Evolutionary conservation across 306 rosid species (phyloP), one percentile per base, ranked within the genome.

Genomic region (Adenanthera pavonina): DNA sequence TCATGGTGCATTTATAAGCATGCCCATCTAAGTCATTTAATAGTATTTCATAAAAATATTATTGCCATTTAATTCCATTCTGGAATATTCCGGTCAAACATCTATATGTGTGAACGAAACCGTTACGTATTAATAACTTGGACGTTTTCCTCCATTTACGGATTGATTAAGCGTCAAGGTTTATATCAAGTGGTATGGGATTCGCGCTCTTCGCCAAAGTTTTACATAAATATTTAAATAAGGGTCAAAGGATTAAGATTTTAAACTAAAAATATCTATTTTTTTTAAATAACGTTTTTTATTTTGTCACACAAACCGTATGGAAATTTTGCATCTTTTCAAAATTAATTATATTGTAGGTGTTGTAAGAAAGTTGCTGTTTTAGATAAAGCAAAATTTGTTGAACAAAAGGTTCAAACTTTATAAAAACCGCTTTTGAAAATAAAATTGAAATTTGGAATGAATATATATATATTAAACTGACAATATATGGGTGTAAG

Each of bases 1-100:
- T 74, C 82, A 82, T 71, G 87, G 71, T 72, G 88, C 92, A 91
- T 90, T 91, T 84, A 85, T 85, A 69, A 11, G 89, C 83, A 78
- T 80, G 87, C 57, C 79, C 88, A n/a, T 70, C 46, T 47, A 60
- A 65, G 15, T 46, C 54, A 46, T 69, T 44, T 20, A 46, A n/a
- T 64, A 14, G 0, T 69, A 43, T 69, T 69, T 48, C 40, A 20
- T 46, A 69, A 69, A 25, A 10, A 46, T 69, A 46, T 20, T 68
- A 19, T 68, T 43, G 16, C 73, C 43, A 3, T 41, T 43, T 68
- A 13, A n/a, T 69, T 69, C 34, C 56, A 16, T 36, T 7, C 36
- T 19, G 20, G 9, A 68, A n/a, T 43, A 41, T 19, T 43, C 48
- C 19, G 73, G 68, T 41, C 69, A 75, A 40, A 36, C 65, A 20